Evolutionary conservation across 2,329 filamentous ascomycete genomes (phyloP).

Genomic region (Fusarium setosum): DNA sequence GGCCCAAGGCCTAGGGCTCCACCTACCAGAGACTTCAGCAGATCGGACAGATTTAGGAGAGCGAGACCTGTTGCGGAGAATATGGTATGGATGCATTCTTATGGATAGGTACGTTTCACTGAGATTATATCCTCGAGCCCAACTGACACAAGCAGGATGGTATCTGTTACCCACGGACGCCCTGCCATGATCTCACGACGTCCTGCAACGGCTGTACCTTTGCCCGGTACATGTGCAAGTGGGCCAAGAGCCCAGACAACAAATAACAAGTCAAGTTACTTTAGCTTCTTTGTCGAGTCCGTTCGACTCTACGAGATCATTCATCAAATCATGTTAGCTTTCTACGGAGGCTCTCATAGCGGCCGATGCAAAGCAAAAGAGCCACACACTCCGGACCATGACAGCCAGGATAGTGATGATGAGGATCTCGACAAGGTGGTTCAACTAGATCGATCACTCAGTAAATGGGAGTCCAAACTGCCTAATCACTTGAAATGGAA

Average conservation of each 20-base stretch:
- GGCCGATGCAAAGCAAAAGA: constrained; percentile 13
- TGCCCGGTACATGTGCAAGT: constrained; percentile 30
- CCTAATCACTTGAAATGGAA: constrained; percentile 41
- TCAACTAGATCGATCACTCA: constrained; percentile 46
- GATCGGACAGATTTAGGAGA: constrained; percentile 34
- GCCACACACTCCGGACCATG: constrained; percentile 3
- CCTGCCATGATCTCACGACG: constrained; percentile 49
- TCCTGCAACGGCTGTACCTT: constrained; percentile 41
- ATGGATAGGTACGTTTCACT: constrained; percentile 50
- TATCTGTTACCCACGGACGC: constrained; percentile 49
- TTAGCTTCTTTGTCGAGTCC: constrained; percentile 49
- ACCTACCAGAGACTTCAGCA: constrained; percentile 53
- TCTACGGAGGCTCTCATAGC: constrained; percentile 40
- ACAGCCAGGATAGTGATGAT: constrained; percentile 18
- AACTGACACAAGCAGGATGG: constrained; percentile 42
- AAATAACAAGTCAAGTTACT: constrained; percentile 15
- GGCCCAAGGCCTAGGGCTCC: constrained; percentile 59
- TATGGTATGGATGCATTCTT: constrained; percentile 53
- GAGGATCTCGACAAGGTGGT: constrained; percentile 47
- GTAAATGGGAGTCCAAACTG: constrained; percentile 46
- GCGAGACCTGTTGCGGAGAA: constrained; percentile 42
- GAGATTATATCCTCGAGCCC: accelerated
- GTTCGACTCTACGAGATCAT: constrained; percentile 53
- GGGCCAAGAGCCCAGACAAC: neutral
- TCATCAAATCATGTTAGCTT: constrained; percentile 43